Percentiles rank a stretch among this genome's conserved stretches.
phyloP scores from a whole-genome alignment of 2,329 filamentous ascomycete genomes.

The Exophiala mesophila region DNA sequence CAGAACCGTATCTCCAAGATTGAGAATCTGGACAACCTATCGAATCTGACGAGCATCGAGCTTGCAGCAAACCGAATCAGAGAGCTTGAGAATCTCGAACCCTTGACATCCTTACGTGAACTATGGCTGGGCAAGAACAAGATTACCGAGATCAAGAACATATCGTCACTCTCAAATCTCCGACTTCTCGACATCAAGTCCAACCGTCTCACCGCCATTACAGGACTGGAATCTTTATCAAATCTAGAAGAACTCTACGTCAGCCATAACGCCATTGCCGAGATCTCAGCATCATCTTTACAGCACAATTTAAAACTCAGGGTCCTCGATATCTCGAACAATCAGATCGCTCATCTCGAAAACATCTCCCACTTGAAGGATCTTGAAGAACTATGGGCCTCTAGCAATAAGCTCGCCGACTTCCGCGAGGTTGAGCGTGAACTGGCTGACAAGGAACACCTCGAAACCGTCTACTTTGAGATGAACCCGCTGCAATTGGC shows the following conservation, averaged over 20 bases:
- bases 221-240: slow-evolving; percentile 67
- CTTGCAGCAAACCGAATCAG: slow-evolving; percentile 88
- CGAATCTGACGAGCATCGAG: slow-evolving; percentile 75
- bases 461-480: slow-evolving; percentile 94
- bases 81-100: slow-evolving; percentile 79
- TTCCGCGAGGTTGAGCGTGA: slow-evolving; percentile 76
- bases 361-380: slow-evolving; percentile 65
- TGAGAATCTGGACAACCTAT: slow-evolving; percentile 72
- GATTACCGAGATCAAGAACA: slow-evolving; percentile 73
- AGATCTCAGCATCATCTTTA: slow-evolving; percentile 61
- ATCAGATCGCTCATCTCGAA: slow-evolving; percentile 69
- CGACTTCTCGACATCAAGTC: slow-evolving; percentile 91
- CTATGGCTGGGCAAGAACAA: slow-evolving; percentile 97
- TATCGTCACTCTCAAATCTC: slow-evolving; percentile 70
- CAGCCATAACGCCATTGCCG: slow-evolving; percentile 84
- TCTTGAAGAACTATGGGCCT: slow-evolving; percentile 91
- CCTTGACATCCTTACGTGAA: slow-evolving; percentile 71
- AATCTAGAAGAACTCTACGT: slow-evolving; percentile 91
- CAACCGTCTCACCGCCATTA: slow-evolving; percentile 78
- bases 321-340: slow-evolving; percentile 84
- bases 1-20: slow-evolving; percentile 91
- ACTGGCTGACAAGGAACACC: slow-evolving; percentile 68
- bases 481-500: slow-evolving; percentile 82
- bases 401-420: slow-evolving; percentile 74
- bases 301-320: slow-evolving; percentile 62